These are phyloP conservation scores for Sarocladiaceae sp. DNA, from an alignment of 2,329 filamentous ascomycete species.

Conservation along the genomic window DNA sequence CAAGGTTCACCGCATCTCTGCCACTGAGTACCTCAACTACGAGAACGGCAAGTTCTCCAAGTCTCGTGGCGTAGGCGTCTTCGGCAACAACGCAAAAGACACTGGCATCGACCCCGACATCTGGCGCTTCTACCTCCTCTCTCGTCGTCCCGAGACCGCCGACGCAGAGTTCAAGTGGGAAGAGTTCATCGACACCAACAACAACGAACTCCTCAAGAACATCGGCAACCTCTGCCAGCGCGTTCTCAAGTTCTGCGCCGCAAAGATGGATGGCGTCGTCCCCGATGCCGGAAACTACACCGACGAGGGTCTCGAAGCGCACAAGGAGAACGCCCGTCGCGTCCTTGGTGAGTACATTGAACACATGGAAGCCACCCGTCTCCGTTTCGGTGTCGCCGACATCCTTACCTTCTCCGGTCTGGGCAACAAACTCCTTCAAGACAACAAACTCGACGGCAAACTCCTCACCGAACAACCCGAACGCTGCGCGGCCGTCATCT, in stretches of 20 bases:
- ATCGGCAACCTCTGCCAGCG: constrained; percentile 73
- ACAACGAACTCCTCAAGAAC: constrained; percentile 79
- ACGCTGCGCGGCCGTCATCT: constrained; percentile 57
- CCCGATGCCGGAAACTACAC: constrained; percentile 56
- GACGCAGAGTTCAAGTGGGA: constrained; percentile 91
- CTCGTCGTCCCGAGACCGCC: constrained; percentile 77
- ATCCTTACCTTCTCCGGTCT: constrained; percentile 63
- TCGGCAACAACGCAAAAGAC: constrained; percentile 83
- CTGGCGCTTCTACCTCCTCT: constrained; percentile 90
- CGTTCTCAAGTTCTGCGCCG: constrained; percentile 70
- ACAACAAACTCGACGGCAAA: constrained; percentile 50
- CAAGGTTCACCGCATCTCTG: constrained; percentile 81
- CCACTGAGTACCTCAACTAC: constrained; percentile 84
- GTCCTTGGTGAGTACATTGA: constrained; percentile 63
- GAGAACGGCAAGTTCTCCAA: constrained; percentile 92
- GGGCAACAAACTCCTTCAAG: constrained; percentile 47
- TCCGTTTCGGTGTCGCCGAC: constrained; percentile 61
- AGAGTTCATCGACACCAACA: constrained; percentile 78
- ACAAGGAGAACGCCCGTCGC: constrained; percentile 60
- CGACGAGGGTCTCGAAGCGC: constrained; percentile 49
- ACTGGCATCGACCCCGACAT: constrained; percentile 81
- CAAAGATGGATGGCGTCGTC: constrained; percentile 68
- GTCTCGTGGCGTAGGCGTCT: constrained; percentile 83
- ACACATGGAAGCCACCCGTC: constrained; percentile 66
- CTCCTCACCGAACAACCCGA: constrained; percentile 51